Conservation (phyloP, 495 filamentous ascomycete species). For the Cudoniella acicularis region DNA sequence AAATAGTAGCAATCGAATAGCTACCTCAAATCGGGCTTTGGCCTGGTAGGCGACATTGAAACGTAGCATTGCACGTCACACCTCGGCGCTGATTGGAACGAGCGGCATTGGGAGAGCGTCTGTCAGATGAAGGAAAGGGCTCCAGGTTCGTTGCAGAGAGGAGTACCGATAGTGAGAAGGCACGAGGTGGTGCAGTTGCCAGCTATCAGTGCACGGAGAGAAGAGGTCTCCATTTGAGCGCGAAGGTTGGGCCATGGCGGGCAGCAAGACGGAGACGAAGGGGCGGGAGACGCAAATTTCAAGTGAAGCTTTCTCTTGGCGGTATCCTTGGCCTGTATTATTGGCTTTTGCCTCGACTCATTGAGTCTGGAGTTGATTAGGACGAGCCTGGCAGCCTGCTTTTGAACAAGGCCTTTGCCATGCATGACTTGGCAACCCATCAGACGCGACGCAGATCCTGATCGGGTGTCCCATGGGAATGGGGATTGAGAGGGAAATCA, state of each 20-base stretch:
- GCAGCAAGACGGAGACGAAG: neutral
- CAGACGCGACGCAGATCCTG: neutral
- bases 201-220: neutral
- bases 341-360: neutral
- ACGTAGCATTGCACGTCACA: conserved; percentile 6
- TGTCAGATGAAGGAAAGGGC: neutral
- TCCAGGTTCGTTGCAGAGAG: neutral
- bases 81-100: neutral
- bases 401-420: neutral
- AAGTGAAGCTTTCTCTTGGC: neutral
- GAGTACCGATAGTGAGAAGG: neutral
- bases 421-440: neutral
- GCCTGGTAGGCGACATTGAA: neutral
- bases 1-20: conserved; percentile 18
- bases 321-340: neutral
- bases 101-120: neutral
- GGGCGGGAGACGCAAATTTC: neutral
- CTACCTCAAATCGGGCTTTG: neutral
- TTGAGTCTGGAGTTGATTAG: neutral
- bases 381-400: neutral
- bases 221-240: neutral
- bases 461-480: neutral
- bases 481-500: neutral
- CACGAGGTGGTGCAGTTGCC: neutral
- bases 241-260: neutral